Evolutionary conservation across 345 rosid genomes (phyloP).

Genomic region (Citrus hindsii): DNA sequence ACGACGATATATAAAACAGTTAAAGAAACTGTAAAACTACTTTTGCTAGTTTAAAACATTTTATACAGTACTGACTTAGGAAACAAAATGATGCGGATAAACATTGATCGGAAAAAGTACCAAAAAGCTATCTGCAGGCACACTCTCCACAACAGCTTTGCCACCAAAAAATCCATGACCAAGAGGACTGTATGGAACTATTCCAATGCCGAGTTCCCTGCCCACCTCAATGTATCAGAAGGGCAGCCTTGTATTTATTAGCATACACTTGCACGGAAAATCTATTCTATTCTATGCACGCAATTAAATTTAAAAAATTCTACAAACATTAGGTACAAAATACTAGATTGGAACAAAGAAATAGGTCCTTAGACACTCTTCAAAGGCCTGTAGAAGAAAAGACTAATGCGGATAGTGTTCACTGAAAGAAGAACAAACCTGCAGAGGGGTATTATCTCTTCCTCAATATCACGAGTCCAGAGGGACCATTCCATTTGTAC

Average conservation of each 20-base stretch:
- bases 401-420: background rate
- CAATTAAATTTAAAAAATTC: background rate
- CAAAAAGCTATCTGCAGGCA: conserved; percentile 31
- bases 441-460: conserved; percentile 52
- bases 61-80: too few species aligned
- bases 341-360: background rate
- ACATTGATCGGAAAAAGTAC: conserved; percentile 12
- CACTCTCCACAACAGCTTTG: conserved; percentile 35
- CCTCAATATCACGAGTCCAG: conserved; percentile 63
- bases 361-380: background rate
- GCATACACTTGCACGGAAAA: background rate
- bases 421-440: conserved; percentile 21
- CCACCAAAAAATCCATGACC: conserved; percentile 62
- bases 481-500: conserved; percentile 68
- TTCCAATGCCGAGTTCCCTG: conserved; percentile 59
- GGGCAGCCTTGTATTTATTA: background rate
- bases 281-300: background rate
- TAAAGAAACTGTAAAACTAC: background rate
- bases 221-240: conserved; percentile 9
- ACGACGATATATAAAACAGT: background rate
- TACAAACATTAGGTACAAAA: background rate
- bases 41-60: background rate
- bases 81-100: too few species aligned
- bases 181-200: conserved; percentile 55
- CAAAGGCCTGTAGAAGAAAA: background rate